These are phyloP conservation scores for Tuber microsphaerosporum DNA, from an alignment of 495 filamentous ascomycete species.

Conservation along the genomic window DNA sequence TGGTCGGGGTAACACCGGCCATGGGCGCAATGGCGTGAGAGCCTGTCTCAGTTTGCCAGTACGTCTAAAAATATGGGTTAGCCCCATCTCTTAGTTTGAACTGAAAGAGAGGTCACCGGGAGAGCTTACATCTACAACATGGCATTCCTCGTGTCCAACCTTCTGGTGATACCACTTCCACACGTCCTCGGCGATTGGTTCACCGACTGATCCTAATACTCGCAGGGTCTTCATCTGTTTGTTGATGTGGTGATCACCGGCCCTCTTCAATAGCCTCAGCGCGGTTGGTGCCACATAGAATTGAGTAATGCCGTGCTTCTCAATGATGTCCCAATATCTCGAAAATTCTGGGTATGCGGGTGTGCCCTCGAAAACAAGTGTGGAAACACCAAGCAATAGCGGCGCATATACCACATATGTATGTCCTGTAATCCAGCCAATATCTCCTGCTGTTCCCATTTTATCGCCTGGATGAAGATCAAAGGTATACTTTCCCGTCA, in stretches of 20 bases:
- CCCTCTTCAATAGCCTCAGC: slow-evolving; percentile 84
- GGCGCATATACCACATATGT: slow-evolving; percentile 98
- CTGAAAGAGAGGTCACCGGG: neutral
- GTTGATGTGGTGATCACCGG: slow-evolving; percentile 84
- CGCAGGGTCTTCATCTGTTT: slow-evolving; percentile 81
- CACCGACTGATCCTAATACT: slow-evolving; percentile 91
- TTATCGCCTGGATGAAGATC: slow-evolving; percentile 90
- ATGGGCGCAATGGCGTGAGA: slow-evolving; percentile 82
- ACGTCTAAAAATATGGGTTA: slow-evolving; percentile 57
- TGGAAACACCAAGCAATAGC: slow-evolving; percentile 82
- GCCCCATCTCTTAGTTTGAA: neutral
- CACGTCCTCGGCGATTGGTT: slow-evolving; percentile 95
- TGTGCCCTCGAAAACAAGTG: slow-evolving; percentile 98
- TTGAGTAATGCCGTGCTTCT: slow-evolving; percentile 88
- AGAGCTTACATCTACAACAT: slow-evolving; percentile 81
- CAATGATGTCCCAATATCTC: slow-evolving; percentile 96
- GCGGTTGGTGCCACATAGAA: slow-evolving; percentile 99
- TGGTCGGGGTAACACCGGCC: slow-evolving; percentile 68
- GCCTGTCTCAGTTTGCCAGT: slow-evolving; percentile 99
- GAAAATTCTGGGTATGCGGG: slow-evolving; percentile 97
- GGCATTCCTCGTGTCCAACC: slow-evolving; percentile 87
- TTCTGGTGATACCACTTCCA: slow-evolving; percentile 99
- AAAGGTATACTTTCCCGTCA: slow-evolving; percentile 96
- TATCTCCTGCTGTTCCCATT: slow-evolving; percentile 97
- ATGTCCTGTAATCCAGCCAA: slow-evolving; percentile 99